phyloP scores from a whole-genome alignment of 176 grass and related monocot genomes.

The Echinochloa phyllopogon region DNA sequence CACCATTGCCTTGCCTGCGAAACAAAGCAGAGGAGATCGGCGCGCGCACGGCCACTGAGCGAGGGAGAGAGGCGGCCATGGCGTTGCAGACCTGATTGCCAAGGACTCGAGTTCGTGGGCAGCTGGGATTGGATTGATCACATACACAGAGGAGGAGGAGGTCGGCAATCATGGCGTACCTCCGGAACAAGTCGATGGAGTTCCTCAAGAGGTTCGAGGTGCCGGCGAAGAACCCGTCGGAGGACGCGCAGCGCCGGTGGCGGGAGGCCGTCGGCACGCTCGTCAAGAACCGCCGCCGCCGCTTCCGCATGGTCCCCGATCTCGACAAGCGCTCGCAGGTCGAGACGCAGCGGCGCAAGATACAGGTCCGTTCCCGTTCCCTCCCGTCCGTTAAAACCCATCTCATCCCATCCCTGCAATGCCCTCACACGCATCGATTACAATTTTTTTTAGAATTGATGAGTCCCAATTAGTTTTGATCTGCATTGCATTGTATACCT shows the following conservation, averaged over 20 bases:
- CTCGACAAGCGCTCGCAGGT: conserved; percentile 67
- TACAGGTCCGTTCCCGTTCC: conserved; percentile 56
- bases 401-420: neutral
- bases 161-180: conserved; percentile 36
- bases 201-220: conserved; percentile 82
- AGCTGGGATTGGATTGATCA: neutral
- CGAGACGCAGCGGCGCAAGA: conserved; percentile 73
- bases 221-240: conserved; percentile 80
- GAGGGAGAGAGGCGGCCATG: neutral
- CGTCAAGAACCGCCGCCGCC: conserved; percentile 78
- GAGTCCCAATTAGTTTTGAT: neutral
- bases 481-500: neutral
- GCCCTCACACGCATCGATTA: neutral
- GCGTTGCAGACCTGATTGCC: conserved; percentile 1
- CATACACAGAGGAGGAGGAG: neutral
- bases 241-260: conserved; percentile 90
- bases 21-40: neutral
- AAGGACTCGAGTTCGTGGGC: neutral
- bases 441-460: neutral
- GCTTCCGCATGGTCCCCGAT: conserved; percentile 91
- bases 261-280: conserved; percentile 73
- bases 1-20: neutral
- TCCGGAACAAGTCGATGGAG: conserved; percentile 65
- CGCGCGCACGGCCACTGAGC: neutral
- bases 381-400: neutral